Base-by-base conservation (phyloP, 2,329 filamentous ascomycete species). In the Pyrenophora graminea region DNA sequence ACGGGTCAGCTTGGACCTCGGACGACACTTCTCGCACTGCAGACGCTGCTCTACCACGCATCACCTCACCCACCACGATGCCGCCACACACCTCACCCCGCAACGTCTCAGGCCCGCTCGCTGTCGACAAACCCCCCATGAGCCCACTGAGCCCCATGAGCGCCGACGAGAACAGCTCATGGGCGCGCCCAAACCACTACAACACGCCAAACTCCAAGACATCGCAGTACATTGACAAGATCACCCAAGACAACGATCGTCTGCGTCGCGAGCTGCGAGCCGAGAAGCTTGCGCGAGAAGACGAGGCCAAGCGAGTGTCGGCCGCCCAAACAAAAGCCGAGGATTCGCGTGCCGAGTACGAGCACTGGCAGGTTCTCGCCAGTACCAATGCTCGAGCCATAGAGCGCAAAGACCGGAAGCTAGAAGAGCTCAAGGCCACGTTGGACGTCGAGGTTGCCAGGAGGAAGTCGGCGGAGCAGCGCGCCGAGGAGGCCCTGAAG, bases 241-340 rank as follows among this genome's bases (percentile, higher is more conserved):
- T 94, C 46, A 89, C 91, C 67, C 86, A 86, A 45, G 89, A 93
- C 68, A 91, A 91, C 61, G 89, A 93, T 66, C 82, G 85, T 34
- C 78, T 93, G 39, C 89, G 89, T 63, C 82, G 89, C 45, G 89
- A 93, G 57, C 65, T 79, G 37, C 73, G 71, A 27, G 70, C 74
- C 2, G 74, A 78, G 53, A 68, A 71, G 44, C 63, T 75, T 15
- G 73, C 73, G 39, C 81, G 86, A 38, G 87, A 91, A 51, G 89
- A 91, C 64, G 81, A 87, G n/a, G 84, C 84, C 61, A 84, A 88
- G 67, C 81, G 83, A 4, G 82, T 87, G 9, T 84, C 83, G 55
- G 79, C 89, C 57, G 76, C 87, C 39, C 85, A 89, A 66, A 86
- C 87, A 58, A 89, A 87, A 72, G 86, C 90, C 77, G 86, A 89